A percentile compares a stretch with the other conserved stretches of the same genome.
Evolutionary conservation across 2,329 filamentous ascomycete species (phyloP).

Genomic region (Rutstroemia sp.): DNA sequence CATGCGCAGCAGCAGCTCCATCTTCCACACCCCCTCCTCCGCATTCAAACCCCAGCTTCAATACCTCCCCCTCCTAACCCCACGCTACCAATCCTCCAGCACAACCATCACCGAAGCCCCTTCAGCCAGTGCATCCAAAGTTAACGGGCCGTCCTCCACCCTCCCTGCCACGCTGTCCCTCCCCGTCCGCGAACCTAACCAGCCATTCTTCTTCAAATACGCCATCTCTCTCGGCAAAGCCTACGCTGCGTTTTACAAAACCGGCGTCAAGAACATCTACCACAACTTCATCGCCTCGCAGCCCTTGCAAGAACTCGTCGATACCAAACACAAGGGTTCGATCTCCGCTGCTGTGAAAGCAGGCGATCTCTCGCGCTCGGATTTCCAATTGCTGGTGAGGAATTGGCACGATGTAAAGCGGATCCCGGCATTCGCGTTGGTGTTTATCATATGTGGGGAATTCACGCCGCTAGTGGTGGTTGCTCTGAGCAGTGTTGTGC

Average conservation of each 20-base stretch:
- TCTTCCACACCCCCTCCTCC: slow-evolving; percentile 8
- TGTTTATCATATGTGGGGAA: slow-evolving; percentile 76
- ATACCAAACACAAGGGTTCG: slow-evolving; percentile 31
- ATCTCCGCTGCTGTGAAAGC: slow-evolving; percentile 28
- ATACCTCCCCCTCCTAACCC: slow-evolving; percentile 31
- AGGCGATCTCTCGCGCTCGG: slow-evolving; percentile 48
- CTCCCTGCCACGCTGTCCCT: slow-evolving; percentile 62
- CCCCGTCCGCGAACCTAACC: slow-evolving; percentile 43
- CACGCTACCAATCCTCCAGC: slow-evolving; percentile 30
- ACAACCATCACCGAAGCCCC: slow-evolving; percentile 11
- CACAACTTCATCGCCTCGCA: slow-evolving; percentile 49
- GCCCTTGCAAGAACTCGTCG: slow-evolving; percentile 40
- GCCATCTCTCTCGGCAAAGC: slow-evolving; percentile 50
- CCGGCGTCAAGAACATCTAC: slow-evolving; percentile 68
- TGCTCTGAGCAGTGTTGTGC: slow-evolving; percentile 62
- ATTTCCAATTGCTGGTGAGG: slow-evolving; percentile 64
- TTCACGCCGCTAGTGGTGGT: slow-evolving; percentile 76
- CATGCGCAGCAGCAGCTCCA: slow-evolving; percentile 21
- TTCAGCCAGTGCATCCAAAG: slow-evolving; percentile 8
- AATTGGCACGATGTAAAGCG: slow-evolving; percentile 67
- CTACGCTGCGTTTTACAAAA: slow-evolving; percentile 82
- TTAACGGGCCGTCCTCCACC: slow-evolving; percentile 69
- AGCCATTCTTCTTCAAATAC: slow-evolving; percentile 34
- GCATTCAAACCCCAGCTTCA: slow-evolving; percentile 30
- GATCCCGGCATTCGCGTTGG: slow-evolving; percentile 67